Evolutionary conservation across 441 rosid species (phyloP).

Genomic region (Heliophila coronopifolia): DNA sequence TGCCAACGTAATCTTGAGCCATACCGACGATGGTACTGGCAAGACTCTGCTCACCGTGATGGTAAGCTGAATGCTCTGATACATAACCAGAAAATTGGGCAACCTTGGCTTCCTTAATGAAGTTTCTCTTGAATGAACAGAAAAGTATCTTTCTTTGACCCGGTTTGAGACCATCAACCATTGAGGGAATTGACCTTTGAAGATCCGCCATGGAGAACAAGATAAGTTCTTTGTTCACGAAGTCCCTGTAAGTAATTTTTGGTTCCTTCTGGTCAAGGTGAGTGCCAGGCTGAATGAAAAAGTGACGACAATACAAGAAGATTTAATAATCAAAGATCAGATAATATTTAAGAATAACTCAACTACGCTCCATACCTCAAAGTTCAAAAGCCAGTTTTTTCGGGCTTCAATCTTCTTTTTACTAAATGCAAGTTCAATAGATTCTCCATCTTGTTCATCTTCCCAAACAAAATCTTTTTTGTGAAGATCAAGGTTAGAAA

Average conservation of each 20-base stretch:
- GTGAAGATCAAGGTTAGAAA: slow-evolving; percentile 48
- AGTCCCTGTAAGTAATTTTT: slow-evolving; percentile 73
- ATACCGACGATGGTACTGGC: slow-evolving; percentile 70
- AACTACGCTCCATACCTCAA: slow-evolving; percentile 42
- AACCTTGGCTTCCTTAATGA: slow-evolving; percentile 64
- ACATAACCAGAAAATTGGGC: slow-evolving; percentile 85
- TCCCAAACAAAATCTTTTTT: slow-evolving; percentile 83
- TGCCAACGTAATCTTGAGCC: slow-evolving; percentile 96
- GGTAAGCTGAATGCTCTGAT: slow-evolving; percentile 85
- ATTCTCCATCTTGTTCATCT: slow-evolving; percentile 71
- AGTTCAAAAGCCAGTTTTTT: slow-evolving; percentile 79
- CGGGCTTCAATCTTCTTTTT: slow-evolving; percentile 94
- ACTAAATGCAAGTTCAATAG: slow-evolving; percentile 97
- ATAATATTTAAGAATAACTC: not conserved
- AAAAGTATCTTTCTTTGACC: slow-evolving; percentile 95
- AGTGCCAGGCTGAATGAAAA: slow-evolving; percentile 75
- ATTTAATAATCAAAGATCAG: not conserved
- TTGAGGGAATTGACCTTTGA: slow-evolving; percentile 90
- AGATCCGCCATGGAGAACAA: slow-evolving; percentile 95
- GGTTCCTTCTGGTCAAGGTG: slow-evolving; percentile 71
- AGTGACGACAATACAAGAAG: slow-evolving; percentile 12
- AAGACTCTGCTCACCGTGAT: slow-evolving; percentile 95
- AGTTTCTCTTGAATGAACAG: slow-evolving; percentile 75
- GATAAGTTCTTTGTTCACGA: slow-evolving; percentile 91
- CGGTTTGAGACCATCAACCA: slow-evolving; percentile 94